Percentiles rank a stretch among this genome's conserved stretches.
These are phyloP conservation scores for Exophiala mesophila DNA, from an alignment of 2,329 filamentous ascomycete genomes.

Conservation along the genomic window DNA sequence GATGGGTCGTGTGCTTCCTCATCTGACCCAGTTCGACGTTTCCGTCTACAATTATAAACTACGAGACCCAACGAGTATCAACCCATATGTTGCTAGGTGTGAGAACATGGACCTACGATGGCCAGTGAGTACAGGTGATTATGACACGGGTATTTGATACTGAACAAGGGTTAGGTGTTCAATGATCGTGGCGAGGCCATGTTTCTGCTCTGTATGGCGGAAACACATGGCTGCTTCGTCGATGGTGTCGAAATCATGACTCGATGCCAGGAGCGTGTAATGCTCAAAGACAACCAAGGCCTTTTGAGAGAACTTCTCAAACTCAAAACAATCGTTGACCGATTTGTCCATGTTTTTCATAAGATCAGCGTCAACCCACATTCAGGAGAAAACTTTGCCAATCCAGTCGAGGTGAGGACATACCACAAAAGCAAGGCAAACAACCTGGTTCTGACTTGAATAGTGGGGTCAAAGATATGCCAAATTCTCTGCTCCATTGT, in stretches of 20 bases:
- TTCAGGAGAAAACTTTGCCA: conserved; percentile 17
- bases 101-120: conserved; percentile 18
- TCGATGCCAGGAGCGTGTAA: conserved; percentile 15
- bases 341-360: conserved; percentile 15
- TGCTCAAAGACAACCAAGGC: conserved; percentile 16
- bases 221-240: conserved; percentile 16
- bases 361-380: conserved; percentile 18
- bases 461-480: conserved; percentile 19
- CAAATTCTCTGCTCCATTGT: conserved; percentile 16
- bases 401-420: conserved; percentile 14
- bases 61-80: conserved; percentile 16
- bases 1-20: conserved; percentile 14
- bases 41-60: conserved; percentile 18
- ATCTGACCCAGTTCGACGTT: conserved; percentile 17
- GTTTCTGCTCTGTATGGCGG: conserved; percentile 18
- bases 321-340: conserved; percentile 14
- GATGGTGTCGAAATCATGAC: conserved; percentile 16
- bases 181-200: conserved; percentile 18
- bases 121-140: conserved; percentile 8
- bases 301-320: conserved; percentile 14
- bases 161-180: conserved; percentile 10
- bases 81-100: conserved; percentile 16
- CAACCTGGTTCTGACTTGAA: background rate
- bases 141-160: background rate
- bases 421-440: background rate